Percentiles rank a stretch among this genome's conserved stretches.
These are phyloP conservation scores for Coniella vitis DNA, from an alignment of 2,329 filamentous ascomycete species.

Conservation along the genomic window DNA sequence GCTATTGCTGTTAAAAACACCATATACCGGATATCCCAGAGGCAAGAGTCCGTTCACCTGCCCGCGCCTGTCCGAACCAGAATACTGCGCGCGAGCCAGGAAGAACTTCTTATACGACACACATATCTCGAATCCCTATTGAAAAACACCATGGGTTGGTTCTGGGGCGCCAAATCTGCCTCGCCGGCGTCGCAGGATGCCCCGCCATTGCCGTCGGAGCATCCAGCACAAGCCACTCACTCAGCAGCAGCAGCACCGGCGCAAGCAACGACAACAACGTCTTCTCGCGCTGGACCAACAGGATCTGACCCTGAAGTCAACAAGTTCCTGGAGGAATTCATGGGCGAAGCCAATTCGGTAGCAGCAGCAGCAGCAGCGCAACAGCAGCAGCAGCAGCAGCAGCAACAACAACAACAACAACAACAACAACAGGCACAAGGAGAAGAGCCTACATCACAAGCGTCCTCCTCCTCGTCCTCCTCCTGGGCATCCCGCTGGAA, in stretches of 20 bases:
- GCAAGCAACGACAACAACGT: constrained; percentile 1
- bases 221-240: constrained; percentile 12
- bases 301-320: constrained; percentile 44
- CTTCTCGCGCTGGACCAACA: not conserved
- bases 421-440: constrained; percentile 11
- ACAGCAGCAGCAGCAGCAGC: not conserved
- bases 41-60: too few relatives aligned
- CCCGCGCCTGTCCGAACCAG: too few relatives aligned
- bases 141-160: constrained; percentile 51
- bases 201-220: not conserved
- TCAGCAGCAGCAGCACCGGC: constrained; percentile 1
- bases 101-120: not conserved
- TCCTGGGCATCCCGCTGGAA: too few relatives aligned
- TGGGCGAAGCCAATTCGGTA: constrained; percentile 3
- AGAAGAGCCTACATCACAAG: not conserved
- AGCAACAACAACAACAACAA: not conserved
- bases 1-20: too few relatives aligned
- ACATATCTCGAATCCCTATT: not conserved
- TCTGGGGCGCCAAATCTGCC: constrained; percentile 42
- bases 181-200: constrained; percentile 19
- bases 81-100: not conserved
- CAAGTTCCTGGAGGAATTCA: constrained; percentile 37
- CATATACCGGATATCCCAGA: too few relatives aligned
- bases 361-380: not conserved
- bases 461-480: not conserved